These are phyloP conservation scores for Avicennia marina DNA, from an alignment of 257 asterid species.

Conservation along the genomic window DNA sequence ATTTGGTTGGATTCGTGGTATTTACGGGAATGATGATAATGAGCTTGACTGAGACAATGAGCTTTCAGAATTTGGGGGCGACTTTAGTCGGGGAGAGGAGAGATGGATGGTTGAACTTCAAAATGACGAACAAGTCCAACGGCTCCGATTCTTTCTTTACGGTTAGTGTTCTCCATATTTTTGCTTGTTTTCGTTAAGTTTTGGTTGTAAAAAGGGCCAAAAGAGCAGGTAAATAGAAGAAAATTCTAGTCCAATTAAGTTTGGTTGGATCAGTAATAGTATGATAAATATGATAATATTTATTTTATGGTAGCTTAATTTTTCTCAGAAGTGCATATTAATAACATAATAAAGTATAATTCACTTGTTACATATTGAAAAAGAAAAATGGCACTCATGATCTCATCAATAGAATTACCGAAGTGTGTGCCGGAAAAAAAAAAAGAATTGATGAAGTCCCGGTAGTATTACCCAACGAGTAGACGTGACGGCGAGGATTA, in stretches of 20 bases:
- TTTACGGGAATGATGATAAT: slow-evolving; percentile 58
- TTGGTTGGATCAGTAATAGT: no score
- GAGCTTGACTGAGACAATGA: slow-evolving; percentile 64
- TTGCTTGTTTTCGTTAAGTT: not conserved
- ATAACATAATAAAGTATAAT: no score
- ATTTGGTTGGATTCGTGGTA: slow-evolving; percentile 72
- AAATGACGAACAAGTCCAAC: slow-evolving; percentile 36
- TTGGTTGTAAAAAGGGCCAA: not conserved
- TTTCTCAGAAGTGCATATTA: no score
- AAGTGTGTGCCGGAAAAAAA: no score
- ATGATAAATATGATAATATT: no score
- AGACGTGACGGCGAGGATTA: no score
- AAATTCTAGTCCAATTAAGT: not conserved
- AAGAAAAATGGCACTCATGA: no score
- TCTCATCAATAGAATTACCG: no score
- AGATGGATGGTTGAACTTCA: slow-evolving; percentile 40
- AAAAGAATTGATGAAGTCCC: no score
- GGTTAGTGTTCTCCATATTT: slow-evolving; percentile 30
- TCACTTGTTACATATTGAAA: no score
- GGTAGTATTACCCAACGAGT: no score
- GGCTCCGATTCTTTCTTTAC: slow-evolving; percentile 45
- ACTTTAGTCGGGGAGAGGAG: slow-evolving; percentile 43
- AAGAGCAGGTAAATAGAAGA: not conserved
- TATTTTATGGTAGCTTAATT: no score
- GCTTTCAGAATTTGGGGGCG: slow-evolving; percentile 37